Percentiles rank a stretch among this genome's conserved stretches.
Evolutionary conservation across 2,329 filamentous ascomycete species (phyloP).

Genomic region (Coniochaeta sp.): DNA sequence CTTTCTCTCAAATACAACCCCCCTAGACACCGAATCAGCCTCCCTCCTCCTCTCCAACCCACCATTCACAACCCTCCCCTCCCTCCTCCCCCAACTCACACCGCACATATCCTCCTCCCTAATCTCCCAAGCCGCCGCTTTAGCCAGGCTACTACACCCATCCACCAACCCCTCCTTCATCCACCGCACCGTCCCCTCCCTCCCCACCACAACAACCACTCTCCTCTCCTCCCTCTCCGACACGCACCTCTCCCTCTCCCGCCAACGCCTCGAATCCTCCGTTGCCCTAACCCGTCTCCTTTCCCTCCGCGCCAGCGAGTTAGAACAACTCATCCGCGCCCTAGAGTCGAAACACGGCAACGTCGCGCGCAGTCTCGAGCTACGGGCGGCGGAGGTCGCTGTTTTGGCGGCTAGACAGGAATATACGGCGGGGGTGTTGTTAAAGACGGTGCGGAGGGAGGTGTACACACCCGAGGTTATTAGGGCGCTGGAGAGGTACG

Average conservation of each 20-base stretch:
- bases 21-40: conserved; percentile 27
- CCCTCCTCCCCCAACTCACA: conserved; percentile 40
- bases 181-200: conserved; percentile 47
- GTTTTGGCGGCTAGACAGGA: conserved; percentile 36
- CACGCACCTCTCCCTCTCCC: conserved; percentile 25
- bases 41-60: conserved; percentile 41
- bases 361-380: conserved; percentile 41
- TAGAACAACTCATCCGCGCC: conserved; percentile 37
- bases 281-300: conserved; percentile 31
- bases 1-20: conserved; percentile 32
- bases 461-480: conserved; percentile 38
- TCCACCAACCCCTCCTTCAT: conserved; percentile 47
- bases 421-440: conserved; percentile 26
- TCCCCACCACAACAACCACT: conserved; percentile 31
- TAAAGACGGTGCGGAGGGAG: conserved; percentile 26
- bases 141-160: conserved; percentile 42
- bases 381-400: conserved; percentile 38
- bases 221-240: conserved; percentile 26
- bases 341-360: conserved; percentile 50
- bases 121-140: conserved; percentile 36
- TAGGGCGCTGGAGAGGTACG: conserved; percentile 39
- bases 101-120: conserved; percentile 42
- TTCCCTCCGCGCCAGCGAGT: conserved; percentile 26
- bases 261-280: conserved; percentile 31
- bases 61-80: conserved; percentile 39